Evolutionary conservation across 2,329 filamentous ascomycete species (phyloP).

Genomic region (Tolypocladium paradoxum): DNA sequence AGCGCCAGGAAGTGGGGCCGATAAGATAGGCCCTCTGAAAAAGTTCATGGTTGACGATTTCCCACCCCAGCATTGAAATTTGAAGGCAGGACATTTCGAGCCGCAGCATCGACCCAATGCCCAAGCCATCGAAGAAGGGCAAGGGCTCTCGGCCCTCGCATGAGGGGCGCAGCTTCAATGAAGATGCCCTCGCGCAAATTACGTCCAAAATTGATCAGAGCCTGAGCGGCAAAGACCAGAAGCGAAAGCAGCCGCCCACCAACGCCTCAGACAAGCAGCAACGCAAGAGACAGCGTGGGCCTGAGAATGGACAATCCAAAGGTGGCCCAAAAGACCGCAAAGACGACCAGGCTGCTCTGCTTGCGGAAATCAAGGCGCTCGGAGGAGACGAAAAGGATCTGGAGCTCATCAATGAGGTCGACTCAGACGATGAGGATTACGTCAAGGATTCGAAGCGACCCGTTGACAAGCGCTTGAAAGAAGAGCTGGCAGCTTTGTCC

Average conservation of each 20-base stretch:
- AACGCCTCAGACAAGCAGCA: conserved; percentile 20
- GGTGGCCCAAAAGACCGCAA: conserved; percentile 6
- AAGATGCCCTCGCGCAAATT: conserved; percentile 38
- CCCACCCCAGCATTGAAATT: neutral
- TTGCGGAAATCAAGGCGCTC: conserved; percentile 54
- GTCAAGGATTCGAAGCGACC: conserved; percentile 19
- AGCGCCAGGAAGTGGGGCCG: conserved; percentile 3
- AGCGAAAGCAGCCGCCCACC: conserved; percentile 32
- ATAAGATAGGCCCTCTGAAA: conserved; percentile 9
- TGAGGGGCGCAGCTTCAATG: conserved; percentile 28
- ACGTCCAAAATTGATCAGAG: conserved; percentile 47
- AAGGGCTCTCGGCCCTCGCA: conserved; percentile 16
- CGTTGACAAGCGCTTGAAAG: conserved; percentile 29
- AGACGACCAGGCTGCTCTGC: conserved; percentile 29
- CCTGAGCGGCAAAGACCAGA: conserved; percentile 30
- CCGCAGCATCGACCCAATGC: conserved; percentile 11
- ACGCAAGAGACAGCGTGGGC: conserved; percentile 27
- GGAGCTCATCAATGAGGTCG: conserved; percentile 45
- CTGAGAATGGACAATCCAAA: conserved; percentile 13
- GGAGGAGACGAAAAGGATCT: conserved; percentile 56
- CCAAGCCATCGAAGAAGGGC: conserved; percentile 27
- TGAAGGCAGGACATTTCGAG: neutral
- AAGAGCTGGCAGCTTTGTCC: conserved; percentile 25
- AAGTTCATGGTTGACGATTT: conserved; percentile 4
- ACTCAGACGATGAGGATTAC: conserved; percentile 28